Percentiles rank a stretch among this genome's conserved stretches.
These are phyloP conservation scores for Populus hybrid DNA, from an alignment of 441 rosid species.

Conservation along the genomic window DNA sequence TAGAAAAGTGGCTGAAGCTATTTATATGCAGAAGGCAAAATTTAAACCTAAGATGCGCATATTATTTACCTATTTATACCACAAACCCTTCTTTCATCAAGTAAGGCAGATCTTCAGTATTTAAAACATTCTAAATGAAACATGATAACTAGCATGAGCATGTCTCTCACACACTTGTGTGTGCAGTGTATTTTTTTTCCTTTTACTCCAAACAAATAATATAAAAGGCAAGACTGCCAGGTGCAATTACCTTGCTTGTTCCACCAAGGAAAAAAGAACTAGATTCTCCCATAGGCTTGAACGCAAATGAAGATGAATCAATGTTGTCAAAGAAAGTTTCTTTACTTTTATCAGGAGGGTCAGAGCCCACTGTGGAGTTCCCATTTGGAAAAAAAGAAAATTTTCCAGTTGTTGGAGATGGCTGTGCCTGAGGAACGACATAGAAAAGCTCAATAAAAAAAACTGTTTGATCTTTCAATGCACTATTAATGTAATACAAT, in stretches of 20 bases:
- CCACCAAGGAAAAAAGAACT: slow-evolving; percentile 49
- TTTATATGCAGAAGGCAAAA: slow-evolving; percentile 22
- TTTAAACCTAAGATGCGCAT: background rate
- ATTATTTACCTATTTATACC: background rate
- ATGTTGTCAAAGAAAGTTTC: slow-evolving; percentile 59
- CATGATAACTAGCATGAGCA: background rate
- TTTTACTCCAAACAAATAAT: background rate
- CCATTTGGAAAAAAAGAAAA: slow-evolving; percentile 55
- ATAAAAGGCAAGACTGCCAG: background rate
- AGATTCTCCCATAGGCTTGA: slow-evolving; percentile 60
- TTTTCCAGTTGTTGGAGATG: slow-evolving; percentile 97
- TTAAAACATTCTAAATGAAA: background rate
- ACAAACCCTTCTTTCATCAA: background rate
- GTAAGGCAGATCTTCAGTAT: background rate
- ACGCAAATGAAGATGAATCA: slow-evolving; percentile 63
- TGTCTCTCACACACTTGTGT: background rate
- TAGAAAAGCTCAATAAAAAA: slow-evolving; percentile 7
- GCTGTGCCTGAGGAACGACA: slow-evolving; percentile 63
- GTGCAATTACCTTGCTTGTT: slow-evolving; percentile 44
- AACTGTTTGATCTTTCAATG: background rate
- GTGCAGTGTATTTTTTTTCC: background rate
- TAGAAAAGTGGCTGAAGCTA: slow-evolving; percentile 24
- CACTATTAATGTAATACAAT: background rate
- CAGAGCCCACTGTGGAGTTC: slow-evolving; percentile 31
- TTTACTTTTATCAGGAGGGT: slow-evolving; percentile 46